These are phyloP conservation scores for Aspergillus mulundensis DNA, from an alignment of 495 filamentous ascomycete genomes.

Conservation along the genomic window DNA sequence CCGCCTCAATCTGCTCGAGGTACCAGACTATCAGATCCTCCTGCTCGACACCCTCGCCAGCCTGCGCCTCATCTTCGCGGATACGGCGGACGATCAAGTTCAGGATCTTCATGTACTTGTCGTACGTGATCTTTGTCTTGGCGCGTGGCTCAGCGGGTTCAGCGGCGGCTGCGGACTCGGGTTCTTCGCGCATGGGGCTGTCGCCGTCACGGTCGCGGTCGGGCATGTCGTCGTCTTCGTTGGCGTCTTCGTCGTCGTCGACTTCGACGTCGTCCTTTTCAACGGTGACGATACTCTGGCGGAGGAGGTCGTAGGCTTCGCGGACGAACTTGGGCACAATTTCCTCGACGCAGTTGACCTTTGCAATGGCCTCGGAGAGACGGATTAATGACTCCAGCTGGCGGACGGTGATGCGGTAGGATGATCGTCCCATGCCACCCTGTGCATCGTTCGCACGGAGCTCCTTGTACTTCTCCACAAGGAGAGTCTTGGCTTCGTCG, in stretches of 20 bases:
- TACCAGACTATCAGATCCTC: constrained; percentile 88
- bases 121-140: constrained; percentile 89
- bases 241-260: constrained; percentile 60
- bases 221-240: constrained; percentile 38
- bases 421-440: constrained; percentile 86
- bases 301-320: constrained; percentile 83
- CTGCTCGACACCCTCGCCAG: constrained; percentile 85
- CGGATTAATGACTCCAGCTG: constrained; percentile 96
- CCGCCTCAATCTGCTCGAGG: constrained; percentile 84
- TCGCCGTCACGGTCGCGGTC: constrained; percentile 64
- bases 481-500: constrained; percentile 73
- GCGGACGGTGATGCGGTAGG: constrained; percentile 93
- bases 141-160: constrained; percentile 41
- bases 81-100: constrained; percentile 79
- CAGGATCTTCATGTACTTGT: constrained; percentile 88
- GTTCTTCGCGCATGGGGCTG: constrained; percentile 61
- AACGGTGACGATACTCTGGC: constrained; percentile 93
- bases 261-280: constrained; percentile 98
- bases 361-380: constrained; percentile 91
- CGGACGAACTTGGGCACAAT: constrained; percentile 78
- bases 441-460: constrained; percentile 91
- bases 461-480: constrained; percentile 95
- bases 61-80: constrained; percentile 65
- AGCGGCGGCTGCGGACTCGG: constrained; percentile 28
- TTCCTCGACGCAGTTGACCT: constrained; percentile 93